Conservation (phyloP, 257 asterid genomes). For the Misopates orontium region DNA sequence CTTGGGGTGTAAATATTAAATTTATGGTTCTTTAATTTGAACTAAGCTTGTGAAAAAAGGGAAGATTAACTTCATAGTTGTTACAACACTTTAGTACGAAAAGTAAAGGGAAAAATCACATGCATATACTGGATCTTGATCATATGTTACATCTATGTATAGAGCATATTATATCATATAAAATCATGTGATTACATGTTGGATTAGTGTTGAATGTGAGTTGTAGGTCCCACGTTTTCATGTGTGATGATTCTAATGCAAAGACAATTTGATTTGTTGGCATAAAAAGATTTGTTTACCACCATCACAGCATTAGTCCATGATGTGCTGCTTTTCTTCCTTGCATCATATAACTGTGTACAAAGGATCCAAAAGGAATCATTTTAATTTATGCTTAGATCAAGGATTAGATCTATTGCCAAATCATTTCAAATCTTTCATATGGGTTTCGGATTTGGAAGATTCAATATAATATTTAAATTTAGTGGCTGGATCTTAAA, state of each 20-base stretch:
- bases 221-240: slow-evolving; percentile 48
- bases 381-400: slow-evolving; percentile 21
- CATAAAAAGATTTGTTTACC: slow-evolving; percentile 27
- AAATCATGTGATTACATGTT: slow-evolving; percentile 71
- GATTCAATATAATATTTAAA: too few relatives aligned
- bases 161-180: slow-evolving; percentile 28
- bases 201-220: slow-evolving; percentile 36
- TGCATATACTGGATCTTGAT: slow-evolving; percentile 39
- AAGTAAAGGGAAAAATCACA: slow-evolving; percentile 20
- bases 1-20: slow-evolving; percentile 13
- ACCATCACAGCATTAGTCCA: slow-evolving; percentile 25
- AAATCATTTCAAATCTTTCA: slow-evolving; percentile 23
- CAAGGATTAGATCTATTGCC: slow-evolving; percentile 22
- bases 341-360: slow-evolving; percentile 25
- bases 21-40: slow-evolving; percentile 59
- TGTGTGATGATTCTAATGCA: slow-evolving; percentile 53
- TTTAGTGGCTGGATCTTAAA: neutral
- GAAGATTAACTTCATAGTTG: slow-evolving; percentile 34
- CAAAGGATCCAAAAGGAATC: slow-evolving; percentile 13
- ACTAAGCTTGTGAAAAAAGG: slow-evolving; percentile 61
- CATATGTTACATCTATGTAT: slow-evolving; percentile 29
- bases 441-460: neutral
- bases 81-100: slow-evolving; percentile 17
- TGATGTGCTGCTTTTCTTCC: slow-evolving; percentile 27
- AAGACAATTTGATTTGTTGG: neutral